phyloP scores from a whole-genome alignment of 2,329 filamentous ascomycete species.

The Allantophomopsis lycopodina region DNA sequence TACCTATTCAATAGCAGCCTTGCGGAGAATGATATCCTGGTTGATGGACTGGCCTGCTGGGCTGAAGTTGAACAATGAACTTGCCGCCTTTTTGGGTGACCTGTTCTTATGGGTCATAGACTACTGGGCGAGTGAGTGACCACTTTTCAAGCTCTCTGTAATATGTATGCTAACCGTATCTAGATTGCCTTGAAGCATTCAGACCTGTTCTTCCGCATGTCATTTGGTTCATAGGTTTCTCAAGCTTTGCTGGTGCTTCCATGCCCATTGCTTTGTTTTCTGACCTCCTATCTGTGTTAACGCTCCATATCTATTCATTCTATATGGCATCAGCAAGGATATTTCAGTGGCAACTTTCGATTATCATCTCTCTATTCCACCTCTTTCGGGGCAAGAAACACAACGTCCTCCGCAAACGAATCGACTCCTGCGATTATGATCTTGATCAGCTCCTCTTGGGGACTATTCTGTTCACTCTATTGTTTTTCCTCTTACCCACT shows the following conservation, averaged over 20 bases:
- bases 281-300: conserved; percentile 80
- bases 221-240: conserved; percentile 87
- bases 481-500: conserved; percentile 90
- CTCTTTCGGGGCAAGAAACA: conserved; percentile 97
- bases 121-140: conserved; percentile 71
- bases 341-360: conserved; percentile 96
- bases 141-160: neutral
- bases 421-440: conserved; percentile 98
- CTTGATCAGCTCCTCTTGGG: conserved; percentile 91
- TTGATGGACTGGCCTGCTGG: conserved; percentile 92
- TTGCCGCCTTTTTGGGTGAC: conserved; percentile 88
- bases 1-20: conserved; percentile 74
- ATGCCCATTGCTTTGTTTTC: conserved; percentile 96
- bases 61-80: conserved; percentile 85
- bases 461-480: conserved; percentile 88
- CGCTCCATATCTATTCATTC: conserved; percentile 94
- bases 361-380: conserved; percentile 95
- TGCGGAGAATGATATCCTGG: conserved; percentile 86
- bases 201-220: conserved; percentile 72
- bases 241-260: conserved; percentile 88
- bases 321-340: conserved; percentile 95
- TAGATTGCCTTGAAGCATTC: conserved; percentile 63
- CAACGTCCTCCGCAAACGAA: conserved; percentile 91
- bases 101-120: conserved; percentile 98
- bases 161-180: conserved; percentile 1